Base-by-base conservation (phyloP, 2,329 filamentous ascomycete species). In the Fusarium sp. region DNA sequence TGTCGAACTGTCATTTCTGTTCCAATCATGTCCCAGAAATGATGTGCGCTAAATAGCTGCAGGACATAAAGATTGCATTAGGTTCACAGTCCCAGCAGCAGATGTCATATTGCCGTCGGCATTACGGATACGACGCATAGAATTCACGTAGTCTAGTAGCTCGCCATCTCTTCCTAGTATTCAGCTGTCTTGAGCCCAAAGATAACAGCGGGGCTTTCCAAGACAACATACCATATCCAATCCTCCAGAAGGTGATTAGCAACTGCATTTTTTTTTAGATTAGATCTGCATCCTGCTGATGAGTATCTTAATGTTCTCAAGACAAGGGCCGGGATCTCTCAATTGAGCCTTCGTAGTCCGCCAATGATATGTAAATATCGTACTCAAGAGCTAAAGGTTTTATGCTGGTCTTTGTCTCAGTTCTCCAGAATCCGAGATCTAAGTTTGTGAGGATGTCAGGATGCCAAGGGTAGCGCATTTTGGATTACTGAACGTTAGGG, bases 61-160 rank as follows among this genome's bases (percentile, higher is more conserved):
- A 76, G 67, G 60, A 75, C 75, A 74, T 74, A 55, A 56, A 60
- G 37, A 63, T 73, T 69, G 75, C 75, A 75, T 72, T 66, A 63
- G 73, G 60, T 44, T 54, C 48, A 41, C 29, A 51, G 55, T 63
- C 55, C 29, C 48, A 66, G 37, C 31, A 38, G 33, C 49, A 39
- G 23, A 27, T 70, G 37, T 39, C 56, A 57, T 54, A 51, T 69
- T 57, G 49, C 66, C 39, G 48, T 66, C 35, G 31, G 27, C 55
- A 66, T 33, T 49, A 51, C n/a, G n/a, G n/a, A n/a, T n/a, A n/a
- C 45, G 29, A 39, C 51, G 49, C 46, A 35, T 37, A 54, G 33
- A 58, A 60, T 31, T 54, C 48, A 51, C 57, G 58, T 60, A 56
- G 39, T 33, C 41, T n/a, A n/a, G n/a, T n/a, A n/a, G n/a, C n/a